Conservation (phyloP, 2,329 filamentous ascomycete species). For the Chaetomium sp. region DNA sequence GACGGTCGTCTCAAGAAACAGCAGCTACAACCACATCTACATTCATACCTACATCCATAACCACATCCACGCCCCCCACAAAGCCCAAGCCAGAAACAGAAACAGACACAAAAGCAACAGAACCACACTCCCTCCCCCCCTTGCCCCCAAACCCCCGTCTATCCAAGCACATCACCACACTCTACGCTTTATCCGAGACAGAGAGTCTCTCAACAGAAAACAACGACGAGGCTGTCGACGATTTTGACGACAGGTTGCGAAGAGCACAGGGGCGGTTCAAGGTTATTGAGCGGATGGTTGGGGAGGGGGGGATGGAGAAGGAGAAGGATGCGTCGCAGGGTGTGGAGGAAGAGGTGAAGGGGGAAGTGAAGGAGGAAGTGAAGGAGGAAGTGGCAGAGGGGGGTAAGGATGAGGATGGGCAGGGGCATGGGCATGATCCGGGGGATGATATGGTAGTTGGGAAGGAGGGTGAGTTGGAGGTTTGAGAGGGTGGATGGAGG, state of each 20-base stretch:
- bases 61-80: no score
- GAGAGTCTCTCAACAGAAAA: slow-evolving; percentile 74
- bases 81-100: no score
- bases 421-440: no score
- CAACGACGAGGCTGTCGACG: slow-evolving; percentile 79
- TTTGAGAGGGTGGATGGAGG: no score
- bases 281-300: slow-evolving; percentile 67
- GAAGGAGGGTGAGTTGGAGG: not conserved
- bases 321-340: not conserved
- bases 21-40: no score
- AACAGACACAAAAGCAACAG: not conserved
- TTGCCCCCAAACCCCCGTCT: slow-evolving; percentile 59
- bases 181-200: slow-evolving; percentile 74
- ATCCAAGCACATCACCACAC: slow-evolving; percentile 65
- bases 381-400: not conserved
- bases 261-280: slow-evolving; percentile 77
- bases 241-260: slow-evolving; percentile 85
- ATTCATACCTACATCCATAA: no score
- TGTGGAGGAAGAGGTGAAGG: not conserved
- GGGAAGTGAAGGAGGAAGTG: not conserved
- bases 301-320: slow-evolving; percentile 27
- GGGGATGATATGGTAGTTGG: no score
- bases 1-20: no score
- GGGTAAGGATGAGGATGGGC: not conserved
- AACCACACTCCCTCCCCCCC: slow-evolving; percentile 27